phyloP scores from a whole-genome alignment of 1,284 basidiomycete species.

The Microbotryum silenes-acaulis region DNA sequence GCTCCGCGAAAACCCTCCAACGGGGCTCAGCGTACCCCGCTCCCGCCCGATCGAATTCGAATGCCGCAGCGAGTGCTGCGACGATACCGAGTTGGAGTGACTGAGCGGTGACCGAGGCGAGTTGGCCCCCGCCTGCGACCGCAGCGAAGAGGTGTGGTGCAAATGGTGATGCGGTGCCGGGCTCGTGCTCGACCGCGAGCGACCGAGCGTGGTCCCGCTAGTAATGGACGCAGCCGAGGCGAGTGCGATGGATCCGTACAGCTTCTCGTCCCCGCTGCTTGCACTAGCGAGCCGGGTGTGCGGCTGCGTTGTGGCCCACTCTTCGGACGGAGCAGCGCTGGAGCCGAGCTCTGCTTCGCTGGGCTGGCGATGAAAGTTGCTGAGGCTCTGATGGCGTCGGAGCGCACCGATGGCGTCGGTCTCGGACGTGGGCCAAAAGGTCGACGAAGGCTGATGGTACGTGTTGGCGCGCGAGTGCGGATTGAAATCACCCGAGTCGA shows the following conservation, averaged over 20 bases:
- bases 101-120: constrained; percentile 8
- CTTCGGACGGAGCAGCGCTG: constrained; percentile 9
- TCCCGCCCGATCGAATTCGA: constrained; percentile 4
- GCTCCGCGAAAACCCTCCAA: constrained; percentile 17
- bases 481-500: neutral
- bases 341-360: constrained; percentile 12
- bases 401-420: constrained; percentile 7
- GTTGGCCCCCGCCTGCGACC: constrained; percentile 11
- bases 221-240: neutral
- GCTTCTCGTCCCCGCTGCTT: neutral
- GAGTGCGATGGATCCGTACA: constrained; percentile 7
- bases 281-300: neutral
- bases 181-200: constrained; percentile 14
- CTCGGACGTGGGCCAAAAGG: neutral
- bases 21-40: constrained; percentile 11
- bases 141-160: constrained; percentile 11
- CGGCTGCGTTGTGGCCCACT: neutral
- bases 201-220: constrained; percentile 10
- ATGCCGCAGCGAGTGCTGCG: constrained; percentile 3
- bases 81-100: constrained; percentile 25
- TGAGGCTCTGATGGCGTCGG: constrained; percentile 25
- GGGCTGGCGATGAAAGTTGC: constrained; percentile 15
- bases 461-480: constrained; percentile 10
- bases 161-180: constrained; percentile 22
- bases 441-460: constrained; percentile 4